phyloP scores from a whole-genome alignment of 495 filamentous ascomycete species.

The Annulohypoxylon nitens region DNA sequence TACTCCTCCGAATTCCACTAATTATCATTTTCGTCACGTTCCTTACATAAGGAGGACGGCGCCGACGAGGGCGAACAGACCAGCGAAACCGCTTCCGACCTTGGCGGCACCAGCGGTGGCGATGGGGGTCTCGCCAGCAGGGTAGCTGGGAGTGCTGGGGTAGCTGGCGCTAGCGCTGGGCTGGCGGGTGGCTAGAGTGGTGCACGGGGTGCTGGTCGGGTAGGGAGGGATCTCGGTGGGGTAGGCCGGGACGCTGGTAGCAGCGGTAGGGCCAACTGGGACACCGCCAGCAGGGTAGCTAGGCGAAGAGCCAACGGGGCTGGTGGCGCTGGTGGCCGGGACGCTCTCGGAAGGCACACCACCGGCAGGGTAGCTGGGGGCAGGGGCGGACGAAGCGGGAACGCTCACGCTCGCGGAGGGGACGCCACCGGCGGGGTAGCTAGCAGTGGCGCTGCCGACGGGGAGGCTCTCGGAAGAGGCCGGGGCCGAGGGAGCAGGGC shows the following conservation, averaged over 20 bases:
- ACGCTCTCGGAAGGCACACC: conserved; percentile 12
- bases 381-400: neutral
- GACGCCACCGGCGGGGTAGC: conserved; percentile 25
- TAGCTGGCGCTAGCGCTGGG: conserved; percentile 35
- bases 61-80: conserved; percentile 43
- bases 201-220: conserved; percentile 30
- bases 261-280: conserved; percentile 29
- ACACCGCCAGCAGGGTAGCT: conserved; percentile 16
- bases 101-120: conserved; percentile 48
- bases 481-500: conserved; percentile 12
- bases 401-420: conserved; percentile 11
- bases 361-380: conserved; percentile 12
- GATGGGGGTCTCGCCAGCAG: conserved; percentile 35
- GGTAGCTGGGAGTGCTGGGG: conserved; percentile 33
- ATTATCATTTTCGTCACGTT: neutral
- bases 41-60: conserved; percentile 45
- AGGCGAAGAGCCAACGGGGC: neutral
- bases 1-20: neutral
- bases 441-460: conserved; percentile 10
- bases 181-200: conserved; percentile 40
- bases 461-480: conserved; percentile 14
- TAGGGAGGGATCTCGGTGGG: conserved; percentile 34
- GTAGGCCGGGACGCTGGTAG: conserved; percentile 26
- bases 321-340: no score
- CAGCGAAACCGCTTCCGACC: conserved; percentile 47